A percentile compares a stretch with the other conserved stretches of the same genome.
Evolutionary conservation across 1,139 yeast species (phyloP).

Genomic region (Magnusiomyces sp.): DNA sequence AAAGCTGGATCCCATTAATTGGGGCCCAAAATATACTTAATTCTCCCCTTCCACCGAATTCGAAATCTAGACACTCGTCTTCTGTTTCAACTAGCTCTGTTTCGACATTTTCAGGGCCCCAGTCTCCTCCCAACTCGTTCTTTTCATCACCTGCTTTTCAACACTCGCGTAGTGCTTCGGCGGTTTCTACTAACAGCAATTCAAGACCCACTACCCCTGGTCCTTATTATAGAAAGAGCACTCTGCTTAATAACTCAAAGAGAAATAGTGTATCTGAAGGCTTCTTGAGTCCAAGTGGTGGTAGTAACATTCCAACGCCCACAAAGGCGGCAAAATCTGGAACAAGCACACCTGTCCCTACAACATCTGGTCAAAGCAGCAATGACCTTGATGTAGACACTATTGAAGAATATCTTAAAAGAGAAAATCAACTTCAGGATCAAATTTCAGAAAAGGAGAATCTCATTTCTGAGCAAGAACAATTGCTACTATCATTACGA

Average conservation of each 20-base stretch:
- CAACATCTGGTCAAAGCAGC: neutral
- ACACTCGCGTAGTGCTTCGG: neutral
- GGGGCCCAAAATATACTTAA: neutral
- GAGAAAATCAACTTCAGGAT: constrained; percentile 33
- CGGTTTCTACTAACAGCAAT: neutral
- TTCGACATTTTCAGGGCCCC: no score
- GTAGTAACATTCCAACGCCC: no score
- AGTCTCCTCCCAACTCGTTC: neutral
- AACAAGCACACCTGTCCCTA: neutral
- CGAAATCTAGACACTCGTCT: constrained; percentile 7
- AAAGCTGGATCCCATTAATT: constrained; percentile 28
- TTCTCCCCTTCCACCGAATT: neutral
- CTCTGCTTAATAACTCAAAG: no score
- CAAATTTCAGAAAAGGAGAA: constrained; percentile 29
- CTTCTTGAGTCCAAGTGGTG: no score
- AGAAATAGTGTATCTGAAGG: no score
- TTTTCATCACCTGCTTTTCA: neutral
- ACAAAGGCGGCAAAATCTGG: neutral
- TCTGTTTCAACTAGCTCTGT: constrained; percentile 6
- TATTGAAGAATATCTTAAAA: constrained; percentile 25
- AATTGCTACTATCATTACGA: constrained; percentile 9
- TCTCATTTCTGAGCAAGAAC: constrained; percentile 23
- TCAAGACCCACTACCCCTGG: neutral
- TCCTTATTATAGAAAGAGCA: neutral
- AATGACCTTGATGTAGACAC: constrained; percentile 6